Percentiles rank a stretch among this genome's conserved stretches.
These are phyloP conservation scores for Pittosporum tobira DNA, from an alignment of 129 eudicot species.

Conservation along the genomic window DNA sequence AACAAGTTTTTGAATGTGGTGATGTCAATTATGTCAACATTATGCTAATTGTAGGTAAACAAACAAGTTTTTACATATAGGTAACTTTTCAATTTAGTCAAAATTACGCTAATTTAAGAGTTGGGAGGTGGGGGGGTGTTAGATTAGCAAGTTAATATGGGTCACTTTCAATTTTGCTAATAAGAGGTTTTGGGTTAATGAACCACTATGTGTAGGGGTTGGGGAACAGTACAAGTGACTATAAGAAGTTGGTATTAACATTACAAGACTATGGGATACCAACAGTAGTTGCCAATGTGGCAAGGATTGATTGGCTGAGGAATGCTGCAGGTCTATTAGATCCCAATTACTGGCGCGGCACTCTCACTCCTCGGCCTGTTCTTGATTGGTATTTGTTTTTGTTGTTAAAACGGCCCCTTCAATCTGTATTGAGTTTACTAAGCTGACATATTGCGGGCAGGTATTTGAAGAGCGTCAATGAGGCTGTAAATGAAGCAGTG, in stretches of 20 bases:
- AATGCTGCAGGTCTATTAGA: conserved; percentile 96
- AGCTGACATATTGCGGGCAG: conserved; percentile 22
- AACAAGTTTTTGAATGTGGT: neutral
- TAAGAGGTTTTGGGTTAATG: neutral
- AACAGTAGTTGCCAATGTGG: conserved; percentile 63
- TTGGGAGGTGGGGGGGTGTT: no score
- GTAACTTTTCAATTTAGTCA: no score
- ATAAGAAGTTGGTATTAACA: conserved; percentile 54
- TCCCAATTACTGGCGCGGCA: conserved; percentile 86
- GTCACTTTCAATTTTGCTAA: neutral
- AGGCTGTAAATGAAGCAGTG: conserved; percentile 74
- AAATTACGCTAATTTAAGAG: no score
- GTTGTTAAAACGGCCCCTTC: neutral
- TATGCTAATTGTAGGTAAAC: no score
- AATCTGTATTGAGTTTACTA: neutral
- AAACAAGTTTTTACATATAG: no score
- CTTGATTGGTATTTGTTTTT: conserved; percentile 67
- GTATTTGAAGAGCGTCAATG: conserved; percentile 75
- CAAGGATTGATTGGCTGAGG: conserved; percentile 93
- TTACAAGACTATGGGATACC: conserved; percentile 74
- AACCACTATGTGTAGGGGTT: conserved; percentile 44
- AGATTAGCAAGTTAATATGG: no score
- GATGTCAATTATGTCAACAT: no score
- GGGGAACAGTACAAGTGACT: conserved; percentile 81
- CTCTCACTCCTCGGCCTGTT: conserved; percentile 92